These are phyloP conservation scores for Russula dissimulans DNA, from an alignment of 768 basidiomycete genomes.

Conservation along the genomic window DNA sequence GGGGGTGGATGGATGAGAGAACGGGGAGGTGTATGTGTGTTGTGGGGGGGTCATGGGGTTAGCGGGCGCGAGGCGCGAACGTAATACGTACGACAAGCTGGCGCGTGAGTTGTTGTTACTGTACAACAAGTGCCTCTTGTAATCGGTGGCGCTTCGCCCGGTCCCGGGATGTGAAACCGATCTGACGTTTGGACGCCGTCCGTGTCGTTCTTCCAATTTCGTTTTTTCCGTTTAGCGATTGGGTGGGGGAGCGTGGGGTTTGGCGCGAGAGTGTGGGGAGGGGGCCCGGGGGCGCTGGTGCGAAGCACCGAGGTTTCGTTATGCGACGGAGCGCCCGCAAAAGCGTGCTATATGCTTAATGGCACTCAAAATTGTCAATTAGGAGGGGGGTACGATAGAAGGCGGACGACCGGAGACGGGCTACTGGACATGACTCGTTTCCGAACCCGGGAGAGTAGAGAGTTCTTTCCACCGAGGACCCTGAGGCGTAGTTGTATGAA, in stretches of 20 bases:
- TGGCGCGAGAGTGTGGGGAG: not conserved
- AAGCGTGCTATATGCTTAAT: not conserved
- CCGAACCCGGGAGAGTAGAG: not conserved
- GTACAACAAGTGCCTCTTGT: not conserved
- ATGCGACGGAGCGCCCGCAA: constrained; percentile 9
- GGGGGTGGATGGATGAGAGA: too few relatives aligned
- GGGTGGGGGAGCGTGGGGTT: constrained; percentile 4
- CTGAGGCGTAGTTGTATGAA: not conserved
- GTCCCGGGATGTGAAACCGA: constrained; percentile 8
- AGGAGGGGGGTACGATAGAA: not conserved
- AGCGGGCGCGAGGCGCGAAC: not conserved
- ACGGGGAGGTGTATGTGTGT: too few relatives aligned
- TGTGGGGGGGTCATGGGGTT: constrained; percentile 12
- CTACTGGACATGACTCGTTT: not conserved
- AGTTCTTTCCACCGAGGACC: not conserved
- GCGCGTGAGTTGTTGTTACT: not conserved
- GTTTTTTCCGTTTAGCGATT: constrained; percentile 5
- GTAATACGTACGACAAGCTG: constrained; percentile 9
- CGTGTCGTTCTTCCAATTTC: not conserved
- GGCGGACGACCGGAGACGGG: not conserved
- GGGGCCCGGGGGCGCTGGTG: not conserved
- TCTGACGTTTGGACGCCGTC: constrained; percentile 14
- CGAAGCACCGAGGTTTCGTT: constrained; percentile 14
- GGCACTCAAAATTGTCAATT: not conserved
- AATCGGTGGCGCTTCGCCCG: constrained; percentile 17